Base-by-base conservation (phyloP, 1,139 yeast genomes). In the Yamadazyma conglobata region DNA sequence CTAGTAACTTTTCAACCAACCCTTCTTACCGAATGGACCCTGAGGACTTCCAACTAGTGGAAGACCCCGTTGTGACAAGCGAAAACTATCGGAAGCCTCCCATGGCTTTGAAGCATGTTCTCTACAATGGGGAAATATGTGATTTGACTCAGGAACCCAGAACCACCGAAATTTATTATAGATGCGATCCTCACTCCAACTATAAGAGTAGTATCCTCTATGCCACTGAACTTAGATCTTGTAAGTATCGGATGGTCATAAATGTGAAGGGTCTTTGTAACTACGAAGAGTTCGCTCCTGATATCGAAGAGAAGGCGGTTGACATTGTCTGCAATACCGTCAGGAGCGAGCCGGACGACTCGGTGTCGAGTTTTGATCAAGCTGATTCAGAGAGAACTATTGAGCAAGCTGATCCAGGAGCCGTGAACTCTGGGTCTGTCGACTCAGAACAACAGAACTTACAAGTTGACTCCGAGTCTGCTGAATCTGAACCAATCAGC, bases 71-170 rank as follows among this genome's bases (percentile, higher is more conserved):
- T 4, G 27, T 27, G 19, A 32, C 27, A 26, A 31, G 18, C 26
- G 35, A 24, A 25, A 39, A 19, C 26, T 33, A 24, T 46, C 42
- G 32, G 63, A 65, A 35, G 68, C 67, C 39, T 50, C 81, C 15
- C 64, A 39, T 32, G 14, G 45, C 46, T 2, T 27, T 44, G 15
- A 35, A 71, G 30, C 87, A 83, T 39, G 56, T 60, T 2, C 55
- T 83, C 10, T 61, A 56, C 1, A 59, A 67, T 35, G 97, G 97
- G 2, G 74, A 77, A 4, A 44, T 68, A 1, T 89, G 97, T 58
- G 95, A 85, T 47, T 48, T 83, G 28, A 85, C 93, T 0, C 71
- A 72, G 1, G 57, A 62, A 23, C 80, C 79, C 4, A 67, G 96
- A 37, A 56, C 70, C 1, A 63, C 79, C 1, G 85, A 81, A 33